A percentile compares a stretch with the other conserved stretches of the same genome.
Conservation (phyloP, 441 rosid species). For the Iberis amara region DNA sequence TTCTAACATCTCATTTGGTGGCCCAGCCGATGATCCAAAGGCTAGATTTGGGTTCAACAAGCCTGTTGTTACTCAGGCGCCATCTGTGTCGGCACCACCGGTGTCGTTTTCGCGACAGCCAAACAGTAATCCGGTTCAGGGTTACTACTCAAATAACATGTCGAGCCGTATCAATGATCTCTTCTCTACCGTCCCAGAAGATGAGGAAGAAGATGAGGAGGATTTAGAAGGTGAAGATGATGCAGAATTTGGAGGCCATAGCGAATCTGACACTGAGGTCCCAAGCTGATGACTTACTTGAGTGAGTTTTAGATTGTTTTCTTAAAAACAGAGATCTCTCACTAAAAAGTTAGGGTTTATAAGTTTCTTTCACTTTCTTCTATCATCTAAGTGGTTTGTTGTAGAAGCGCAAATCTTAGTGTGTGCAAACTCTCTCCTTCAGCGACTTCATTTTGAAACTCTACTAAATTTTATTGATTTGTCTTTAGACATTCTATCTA, state of each 20-base stretch:
- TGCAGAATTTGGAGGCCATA: slow-evolving; percentile 27
- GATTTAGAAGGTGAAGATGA: slow-evolving; percentile 30
- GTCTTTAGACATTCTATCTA: not conserved
- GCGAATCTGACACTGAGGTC: slow-evolving; percentile 29
- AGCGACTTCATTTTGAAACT: slow-evolving; percentile 8
- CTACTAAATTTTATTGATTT: not conserved
- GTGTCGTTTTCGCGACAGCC: slow-evolving; percentile 28
- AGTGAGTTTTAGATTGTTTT: slow-evolving; percentile 12
- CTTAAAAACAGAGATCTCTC: slow-evolving; percentile 18
- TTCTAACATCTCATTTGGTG: slow-evolving; percentile 31
- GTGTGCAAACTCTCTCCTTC: slow-evolving; percentile 20
- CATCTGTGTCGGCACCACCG: slow-evolving; percentile 25
- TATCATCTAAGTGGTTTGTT: slow-evolving; percentile 16
- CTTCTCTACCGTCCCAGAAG: slow-evolving; percentile 29
- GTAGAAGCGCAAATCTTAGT: slow-evolving; percentile 15
- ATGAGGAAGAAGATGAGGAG: slow-evolving; percentile 12
- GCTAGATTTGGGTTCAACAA: slow-evolving; percentile 24
- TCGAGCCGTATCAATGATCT: slow-evolving; percentile 29
- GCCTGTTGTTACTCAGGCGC: slow-evolving; percentile 27
- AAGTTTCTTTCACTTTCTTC: slow-evolving; percentile 14
- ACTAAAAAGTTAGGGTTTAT: slow-evolving; percentile 27
- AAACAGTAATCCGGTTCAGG: slow-evolving; percentile 9
- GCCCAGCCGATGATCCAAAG: slow-evolving; percentile 26
- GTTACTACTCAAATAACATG: slow-evolving; percentile 27
- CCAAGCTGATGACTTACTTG: slow-evolving; percentile 26